These are phyloP conservation scores for Xylariales sp. DNA, from an alignment of 2,329 filamentous ascomycete genomes.

Conservation along the genomic window DNA sequence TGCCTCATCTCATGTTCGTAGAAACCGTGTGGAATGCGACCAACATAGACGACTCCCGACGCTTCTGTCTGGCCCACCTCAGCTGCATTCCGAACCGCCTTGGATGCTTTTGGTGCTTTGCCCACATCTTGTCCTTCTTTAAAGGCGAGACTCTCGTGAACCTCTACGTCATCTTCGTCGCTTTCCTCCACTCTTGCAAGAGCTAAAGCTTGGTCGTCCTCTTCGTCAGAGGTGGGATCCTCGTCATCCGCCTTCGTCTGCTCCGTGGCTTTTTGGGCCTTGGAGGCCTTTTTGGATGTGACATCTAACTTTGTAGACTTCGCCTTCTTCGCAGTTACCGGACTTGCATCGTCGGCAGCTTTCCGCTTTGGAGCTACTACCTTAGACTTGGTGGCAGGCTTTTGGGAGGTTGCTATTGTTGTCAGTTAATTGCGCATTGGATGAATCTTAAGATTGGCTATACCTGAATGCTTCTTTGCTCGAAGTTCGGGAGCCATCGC, in stretches of 20 bases:
- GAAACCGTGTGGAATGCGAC: slow-evolving; percentile 83
- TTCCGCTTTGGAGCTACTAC: slow-evolving; percentile 28
- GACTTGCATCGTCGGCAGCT: slow-evolving; percentile 41
- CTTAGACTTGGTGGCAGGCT: slow-evolving; percentile 31
- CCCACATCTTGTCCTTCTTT: slow-evolving; percentile 46
- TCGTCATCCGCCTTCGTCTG: slow-evolving; percentile 9
- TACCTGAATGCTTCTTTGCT: slow-evolving; percentile 9
- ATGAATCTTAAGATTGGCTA: neutral
- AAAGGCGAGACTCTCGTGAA: slow-evolving; percentile 32
- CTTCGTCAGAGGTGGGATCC: slow-evolving; percentile 27
- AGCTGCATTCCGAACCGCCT: slow-evolving; percentile 35
- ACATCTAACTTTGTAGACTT: slow-evolving; percentile 35
- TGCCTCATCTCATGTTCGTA: slow-evolving; percentile 92
- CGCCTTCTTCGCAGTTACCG: slow-evolving; percentile 40
- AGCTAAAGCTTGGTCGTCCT: slow-evolving; percentile 36
- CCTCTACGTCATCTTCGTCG: slow-evolving; percentile 34
- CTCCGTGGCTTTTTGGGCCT: neutral
- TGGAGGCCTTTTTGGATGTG: slow-evolving; percentile 37
- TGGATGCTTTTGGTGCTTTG: slow-evolving; percentile 44
- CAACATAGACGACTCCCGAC: slow-evolving; percentile 82
- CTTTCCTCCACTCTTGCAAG: slow-evolving; percentile 42
- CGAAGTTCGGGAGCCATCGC: slow-evolving; percentile 12
- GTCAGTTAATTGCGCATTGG: slow-evolving; percentile 3
- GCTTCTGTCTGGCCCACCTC: slow-evolving; percentile 41
- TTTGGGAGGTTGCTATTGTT: slow-evolving; percentile 28